Percentiles rank a stretch among this genome's conserved stretches.
Conservation (phyloP, 352 stramenopile species). For the Phytopythium aichiense region DNA sequence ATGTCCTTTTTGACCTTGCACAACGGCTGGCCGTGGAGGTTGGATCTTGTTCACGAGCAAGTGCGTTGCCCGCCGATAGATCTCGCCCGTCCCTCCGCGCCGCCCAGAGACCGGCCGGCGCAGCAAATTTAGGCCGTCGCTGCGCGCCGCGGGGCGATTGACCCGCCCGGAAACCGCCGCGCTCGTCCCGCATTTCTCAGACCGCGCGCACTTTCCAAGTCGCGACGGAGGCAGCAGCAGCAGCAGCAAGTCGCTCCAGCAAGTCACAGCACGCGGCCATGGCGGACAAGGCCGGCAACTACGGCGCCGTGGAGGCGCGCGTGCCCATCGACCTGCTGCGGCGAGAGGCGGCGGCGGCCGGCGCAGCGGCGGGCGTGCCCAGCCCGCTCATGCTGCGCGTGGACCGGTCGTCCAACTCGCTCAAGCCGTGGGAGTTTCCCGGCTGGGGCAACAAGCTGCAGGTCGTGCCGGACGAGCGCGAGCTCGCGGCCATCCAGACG, state of each 20-base stretch:
- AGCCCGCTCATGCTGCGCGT: conserved; percentile 71
- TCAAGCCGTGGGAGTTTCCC: conserved; percentile 83
- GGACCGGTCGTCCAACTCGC: conserved; percentile 60
- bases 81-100: not conserved
- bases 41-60: not conserved
- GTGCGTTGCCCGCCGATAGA: not conserved
- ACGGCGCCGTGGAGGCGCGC: conserved; percentile 14
- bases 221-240: not conserved
- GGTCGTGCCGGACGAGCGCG: conserved; percentile 50
- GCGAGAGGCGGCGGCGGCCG: conserved; percentile 23
- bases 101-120: not conserved
- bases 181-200: not conserved
- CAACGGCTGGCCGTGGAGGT: not conserved
- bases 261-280: not conserved
- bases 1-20: not conserved
- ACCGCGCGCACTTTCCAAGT: conserved; percentile 1
- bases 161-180: not conserved
- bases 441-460: conserved; percentile 72
- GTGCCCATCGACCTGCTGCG: conserved; percentile 20
- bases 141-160: not conserved
- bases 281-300: conserved; percentile 4
- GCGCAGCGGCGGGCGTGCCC: conserved; percentile 11
- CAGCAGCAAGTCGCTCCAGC: too few relatives aligned
- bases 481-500: conserved; percentile 72
- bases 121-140: conserved; percentile 1